Conservation (phyloP, 345 rosid species). For the Gynandropsis gynandra region DNA sequence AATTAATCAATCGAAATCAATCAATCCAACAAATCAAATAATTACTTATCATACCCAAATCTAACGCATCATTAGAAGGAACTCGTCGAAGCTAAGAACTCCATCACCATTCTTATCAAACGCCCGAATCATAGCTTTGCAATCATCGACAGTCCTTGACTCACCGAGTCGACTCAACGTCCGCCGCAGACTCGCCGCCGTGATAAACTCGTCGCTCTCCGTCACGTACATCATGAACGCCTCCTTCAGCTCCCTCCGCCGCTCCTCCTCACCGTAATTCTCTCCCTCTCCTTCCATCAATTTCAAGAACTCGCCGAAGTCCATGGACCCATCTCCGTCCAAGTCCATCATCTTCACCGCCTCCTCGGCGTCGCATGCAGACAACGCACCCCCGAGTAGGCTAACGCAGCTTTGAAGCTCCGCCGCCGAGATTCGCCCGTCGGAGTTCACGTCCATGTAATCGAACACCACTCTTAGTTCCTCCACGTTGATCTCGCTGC, state of each 20-base stretch:
- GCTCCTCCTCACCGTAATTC: constrained; percentile 33
- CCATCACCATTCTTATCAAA: constrained; percentile 70
- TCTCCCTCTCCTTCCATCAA: constrained; percentile 34
- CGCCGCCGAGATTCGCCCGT: constrained; percentile 46
- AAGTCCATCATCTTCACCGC: constrained; percentile 39
- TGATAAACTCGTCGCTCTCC: constrained; percentile 47
- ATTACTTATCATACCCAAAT: no score
- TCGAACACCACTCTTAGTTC: constrained; percentile 37
- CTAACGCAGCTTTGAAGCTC: constrained; percentile 47
- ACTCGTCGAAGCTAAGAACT: constrained; percentile 61
- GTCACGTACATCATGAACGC: constrained; percentile 51
- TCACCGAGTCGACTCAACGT: constrained; percentile 52
- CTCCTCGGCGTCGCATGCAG: constrained; percentile 40
- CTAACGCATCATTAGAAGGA: constrained; percentile 38
- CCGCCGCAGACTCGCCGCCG: constrained; percentile 45
- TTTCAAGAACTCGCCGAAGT: constrained; percentile 45
- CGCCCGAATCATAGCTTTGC: constrained; percentile 48
- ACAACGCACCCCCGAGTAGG: constrained; percentile 36
- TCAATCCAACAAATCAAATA: no score
- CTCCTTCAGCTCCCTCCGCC: constrained; percentile 30
- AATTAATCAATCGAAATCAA: no score
- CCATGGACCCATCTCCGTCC: constrained; percentile 52
- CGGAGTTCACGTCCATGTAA: constrained; percentile 46
- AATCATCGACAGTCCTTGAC: constrained; percentile 38
- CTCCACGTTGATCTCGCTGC: constrained; percentile 14